These are phyloP conservation scores for Mikania micrantha DNA, from an alignment of 129 eudicot species.

Conservation along the genomic window DNA sequence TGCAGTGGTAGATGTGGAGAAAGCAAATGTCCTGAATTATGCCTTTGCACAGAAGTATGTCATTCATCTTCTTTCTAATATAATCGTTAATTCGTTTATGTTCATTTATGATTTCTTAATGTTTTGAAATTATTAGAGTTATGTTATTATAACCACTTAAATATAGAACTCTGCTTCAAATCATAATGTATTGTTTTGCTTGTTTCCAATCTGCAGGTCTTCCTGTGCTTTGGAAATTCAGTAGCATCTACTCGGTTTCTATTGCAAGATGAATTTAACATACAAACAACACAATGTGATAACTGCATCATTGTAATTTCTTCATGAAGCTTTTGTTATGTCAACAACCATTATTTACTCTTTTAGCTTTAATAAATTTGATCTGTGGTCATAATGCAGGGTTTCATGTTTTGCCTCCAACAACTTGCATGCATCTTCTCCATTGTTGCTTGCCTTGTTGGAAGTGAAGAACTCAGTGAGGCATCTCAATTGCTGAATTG, in stretches of 20 bases:
- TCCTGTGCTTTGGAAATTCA: constrained; percentile 83
- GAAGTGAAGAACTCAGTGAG: constrained; percentile 76
- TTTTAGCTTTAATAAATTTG: constrained; percentile 1
- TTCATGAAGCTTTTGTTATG: constrained; percentile 15
- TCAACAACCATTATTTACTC: neutral
- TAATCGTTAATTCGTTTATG: too few species aligned
- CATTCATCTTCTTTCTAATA: neutral
- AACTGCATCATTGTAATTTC: constrained; percentile 89
- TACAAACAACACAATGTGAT: constrained; percentile 91
- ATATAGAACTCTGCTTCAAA: neutral
- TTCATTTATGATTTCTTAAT: neutral
- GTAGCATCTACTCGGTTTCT: constrained; percentile 95
- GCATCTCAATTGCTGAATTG: constrained; percentile 83
- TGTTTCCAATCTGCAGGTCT: constrained; percentile 49
- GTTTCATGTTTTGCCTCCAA: constrained; percentile 94
- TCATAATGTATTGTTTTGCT: neutral
- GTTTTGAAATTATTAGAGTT: neutral
- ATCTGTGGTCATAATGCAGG: constrained; percentile 33
- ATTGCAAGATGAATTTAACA: constrained; percentile 96
- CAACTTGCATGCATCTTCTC: constrained; percentile 95
- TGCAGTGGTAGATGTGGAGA: constrained; percentile 99
- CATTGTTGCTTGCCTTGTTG: constrained; percentile 76
- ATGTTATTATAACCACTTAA: neutral
- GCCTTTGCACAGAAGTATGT: constrained; percentile 90
- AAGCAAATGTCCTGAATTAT: constrained; percentile 83